phyloP scores from a whole-genome alignment of 257 asterid species.

The Paulownia fortunei region DNA sequence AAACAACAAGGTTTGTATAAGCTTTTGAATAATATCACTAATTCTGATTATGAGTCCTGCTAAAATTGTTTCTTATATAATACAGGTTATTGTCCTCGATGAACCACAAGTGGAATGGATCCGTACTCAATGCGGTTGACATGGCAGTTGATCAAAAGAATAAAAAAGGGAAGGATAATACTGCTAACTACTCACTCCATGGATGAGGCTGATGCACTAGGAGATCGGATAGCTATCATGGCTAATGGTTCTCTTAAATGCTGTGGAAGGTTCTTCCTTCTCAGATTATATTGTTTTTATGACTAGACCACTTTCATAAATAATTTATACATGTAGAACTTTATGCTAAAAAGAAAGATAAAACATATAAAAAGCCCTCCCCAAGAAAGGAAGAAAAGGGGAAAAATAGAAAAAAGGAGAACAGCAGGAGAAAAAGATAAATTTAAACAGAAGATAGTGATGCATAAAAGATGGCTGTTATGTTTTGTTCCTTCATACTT shows the following conservation, averaged over 20 bases:
- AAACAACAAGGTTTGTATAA: conserved; percentile 78
- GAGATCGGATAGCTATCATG: conserved; percentile 99
- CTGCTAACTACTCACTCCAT: conserved; percentile 94
- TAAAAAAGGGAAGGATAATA: conserved; percentile 87
- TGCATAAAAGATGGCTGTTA: conserved; percentile 17
- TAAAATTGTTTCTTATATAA: conserved; percentile 31
- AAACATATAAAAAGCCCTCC: too few species aligned
- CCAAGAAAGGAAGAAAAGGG: too few species aligned
- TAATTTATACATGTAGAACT: conserved; percentile 6
- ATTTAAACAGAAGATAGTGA: not conserved
- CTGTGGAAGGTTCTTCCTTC: conserved; percentile 79
- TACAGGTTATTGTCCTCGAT: conserved; percentile 85
- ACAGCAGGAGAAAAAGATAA: not conserved
- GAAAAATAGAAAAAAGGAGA: not conserved
- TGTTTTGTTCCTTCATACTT: conserved; percentile 7
- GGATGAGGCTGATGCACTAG: conserved; percentile 99
- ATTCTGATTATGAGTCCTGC: conserved; percentile 33
- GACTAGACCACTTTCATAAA: too few species aligned
- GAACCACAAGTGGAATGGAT: conserved; percentile 99
- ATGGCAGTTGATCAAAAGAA: conserved; percentile 91
- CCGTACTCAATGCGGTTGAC: conserved; percentile 99
- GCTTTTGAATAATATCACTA: conserved; percentile 20
- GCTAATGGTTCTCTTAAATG: conserved; percentile 96
- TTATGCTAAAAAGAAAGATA: too few species aligned
- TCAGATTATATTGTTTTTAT: conserved; percentile 3